phyloP scores from a whole-genome alignment of 192 early-diverging fungal species.

The Coemansia sp. region DNA sequence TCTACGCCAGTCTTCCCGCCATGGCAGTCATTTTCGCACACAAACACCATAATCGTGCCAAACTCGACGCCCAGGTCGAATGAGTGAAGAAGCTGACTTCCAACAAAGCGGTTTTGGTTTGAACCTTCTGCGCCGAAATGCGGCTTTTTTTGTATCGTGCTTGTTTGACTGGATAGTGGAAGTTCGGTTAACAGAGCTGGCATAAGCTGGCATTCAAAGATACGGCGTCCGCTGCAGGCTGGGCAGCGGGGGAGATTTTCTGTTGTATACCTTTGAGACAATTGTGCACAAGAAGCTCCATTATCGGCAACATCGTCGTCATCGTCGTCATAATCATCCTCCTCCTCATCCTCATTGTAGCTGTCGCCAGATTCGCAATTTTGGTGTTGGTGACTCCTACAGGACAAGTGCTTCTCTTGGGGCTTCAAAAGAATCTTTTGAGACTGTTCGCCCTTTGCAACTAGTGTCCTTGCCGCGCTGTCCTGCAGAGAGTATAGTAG shows the following conservation, averaged over 20 bases:
- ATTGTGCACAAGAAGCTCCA: neutral
- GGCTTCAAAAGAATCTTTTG: neutral
- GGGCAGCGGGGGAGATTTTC: slow-evolving; percentile 62
- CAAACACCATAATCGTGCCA: slow-evolving; percentile 83
- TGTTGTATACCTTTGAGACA: slow-evolving; percentile 24
- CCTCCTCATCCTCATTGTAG: slow-evolving; percentile 8
- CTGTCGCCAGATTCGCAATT: neutral
- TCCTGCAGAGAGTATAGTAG: slow-evolving; percentile 67
- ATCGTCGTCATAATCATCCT: slow-evolving; percentile 16
- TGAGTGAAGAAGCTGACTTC: slow-evolving; percentile 36
- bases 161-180: slow-evolving; percentile 58
- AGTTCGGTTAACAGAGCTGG: slow-evolving; percentile 76
- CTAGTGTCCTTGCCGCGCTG: slow-evolving; percentile 47
- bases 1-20: slow-evolving; percentile 30
- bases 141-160: too few relatives aligned
- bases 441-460: neutral
- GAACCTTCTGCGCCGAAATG: neutral
- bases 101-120: slow-evolving; percentile 15
- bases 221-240: slow-evolving; percentile 64
- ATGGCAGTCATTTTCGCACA: slow-evolving; percentile 80
- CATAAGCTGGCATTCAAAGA: slow-evolving; percentile 95
- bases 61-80: slow-evolving; percentile 83
- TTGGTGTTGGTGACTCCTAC: neutral
- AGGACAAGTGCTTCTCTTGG: neutral
- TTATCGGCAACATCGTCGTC: slow-evolving; percentile 13